Evolutionary conservation across 257 asterid species (phyloP).

Genomic region (Marsdenia floribunda): DNA sequence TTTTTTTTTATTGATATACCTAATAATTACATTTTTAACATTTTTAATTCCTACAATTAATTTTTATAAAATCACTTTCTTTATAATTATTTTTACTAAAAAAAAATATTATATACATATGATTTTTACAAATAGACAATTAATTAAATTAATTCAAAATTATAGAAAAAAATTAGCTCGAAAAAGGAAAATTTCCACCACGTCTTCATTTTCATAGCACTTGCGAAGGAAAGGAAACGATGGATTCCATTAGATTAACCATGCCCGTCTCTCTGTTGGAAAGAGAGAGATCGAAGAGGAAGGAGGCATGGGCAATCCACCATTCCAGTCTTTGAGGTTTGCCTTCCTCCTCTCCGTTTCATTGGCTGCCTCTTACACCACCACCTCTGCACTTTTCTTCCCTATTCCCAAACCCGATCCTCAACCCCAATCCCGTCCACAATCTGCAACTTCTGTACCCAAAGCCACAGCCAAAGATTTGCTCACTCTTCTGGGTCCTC

Average conservation of each 20-base stretch:
- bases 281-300: neutral
- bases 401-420: slow-evolving; percentile 13
- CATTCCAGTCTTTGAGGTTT: slow-evolving; percentile 44
- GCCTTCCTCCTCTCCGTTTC: slow-evolving; percentile 59
- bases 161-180: no score
- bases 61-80: no score
- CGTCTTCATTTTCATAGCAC: no score
- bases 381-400: slow-evolving; percentile 9
- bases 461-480: slow-evolving; percentile 73
- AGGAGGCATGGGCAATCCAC: slow-evolving; percentile 16
- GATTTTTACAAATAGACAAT: no score
- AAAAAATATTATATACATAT: no score
- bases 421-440: slow-evolving; percentile 17
- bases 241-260: neutral
- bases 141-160: no score
- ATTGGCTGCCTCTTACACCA: slow-evolving; percentile 37
- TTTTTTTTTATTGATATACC: no score
- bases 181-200: no score
- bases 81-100: no score
- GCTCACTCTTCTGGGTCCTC: slow-evolving; percentile 68
- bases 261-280: neutral
- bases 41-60: no score
- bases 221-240: no score
- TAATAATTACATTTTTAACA: no score
- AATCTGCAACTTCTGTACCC: slow-evolving; percentile 20